Percentiles rank a stretch among this genome's conserved stretches.
Evolutionary conservation across 768 basidiomycete species (phyloP).

Genomic region (Tylopilus subfusipes): DNA sequence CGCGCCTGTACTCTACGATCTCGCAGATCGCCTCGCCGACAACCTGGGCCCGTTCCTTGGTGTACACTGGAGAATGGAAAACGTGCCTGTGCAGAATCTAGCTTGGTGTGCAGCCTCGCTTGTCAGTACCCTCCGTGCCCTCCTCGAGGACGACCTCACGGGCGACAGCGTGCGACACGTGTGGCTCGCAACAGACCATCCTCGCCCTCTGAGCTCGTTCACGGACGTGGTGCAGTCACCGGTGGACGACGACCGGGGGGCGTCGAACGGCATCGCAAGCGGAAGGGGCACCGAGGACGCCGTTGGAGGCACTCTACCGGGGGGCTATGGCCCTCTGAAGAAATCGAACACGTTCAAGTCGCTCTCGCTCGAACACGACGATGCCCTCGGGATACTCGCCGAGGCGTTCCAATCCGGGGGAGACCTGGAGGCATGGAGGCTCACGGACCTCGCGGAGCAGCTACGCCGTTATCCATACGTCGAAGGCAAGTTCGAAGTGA

Average conservation of each 20-base stretch:
- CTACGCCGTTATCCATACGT: conserved; percentile 23
- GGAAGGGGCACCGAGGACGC: background rate
- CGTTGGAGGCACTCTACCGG: background rate
- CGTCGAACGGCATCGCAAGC: background rate
- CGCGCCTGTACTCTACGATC: conserved; percentile 38
- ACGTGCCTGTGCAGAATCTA: conserved; percentile 39
- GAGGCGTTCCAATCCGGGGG: conserved; percentile 42
- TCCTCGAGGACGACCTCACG: conserved; percentile 31
- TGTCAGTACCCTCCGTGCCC: conserved; percentile 38
- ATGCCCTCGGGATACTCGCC: conserved; percentile 43
- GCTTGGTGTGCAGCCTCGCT: conserved; percentile 49
- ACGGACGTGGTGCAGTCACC: conserved; percentile 10
- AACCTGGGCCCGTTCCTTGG: conserved; percentile 41
- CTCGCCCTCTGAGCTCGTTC: conserved; percentile 17
- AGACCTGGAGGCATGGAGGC: conserved; percentile 36
- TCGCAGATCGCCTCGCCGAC: conserved; percentile 37
- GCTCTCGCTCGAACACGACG: conserved; percentile 40
- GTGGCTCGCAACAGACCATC: conserved; percentile 59
- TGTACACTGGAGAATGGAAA: conserved; percentile 60
- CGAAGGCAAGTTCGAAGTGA: conserved; percentile 17
- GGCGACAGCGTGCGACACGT: conserved; percentile 37
- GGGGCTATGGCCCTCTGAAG: conserved; percentile 12
- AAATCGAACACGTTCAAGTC: conserved; percentile 47
- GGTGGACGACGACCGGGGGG: conserved; percentile 8
- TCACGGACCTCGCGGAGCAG: conserved; percentile 44